Evolutionary conservation across 495 filamentous ascomycete genomes (phyloP).

Genomic region (Penicillium longicatenatum): DNA sequence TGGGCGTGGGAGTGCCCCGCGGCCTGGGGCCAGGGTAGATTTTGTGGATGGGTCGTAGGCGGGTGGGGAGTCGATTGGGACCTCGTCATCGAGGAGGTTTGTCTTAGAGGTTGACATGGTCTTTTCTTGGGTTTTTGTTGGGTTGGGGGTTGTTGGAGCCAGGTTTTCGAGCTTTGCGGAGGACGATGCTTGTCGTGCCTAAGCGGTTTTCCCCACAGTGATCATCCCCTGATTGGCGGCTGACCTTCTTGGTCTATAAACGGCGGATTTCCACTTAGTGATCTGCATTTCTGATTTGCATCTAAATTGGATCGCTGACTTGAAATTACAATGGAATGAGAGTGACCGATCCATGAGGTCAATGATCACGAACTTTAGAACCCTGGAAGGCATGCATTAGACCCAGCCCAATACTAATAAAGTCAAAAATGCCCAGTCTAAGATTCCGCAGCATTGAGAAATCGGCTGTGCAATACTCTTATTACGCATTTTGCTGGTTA

Average conservation of each 20-base stretch:
- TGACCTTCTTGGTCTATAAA: not conserved
- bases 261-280: not conserved
- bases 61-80: conserved; percentile 34
- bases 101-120: conserved; percentile 41
- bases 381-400: not conserved
- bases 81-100: conserved; percentile 29
- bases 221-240: conserved; percentile 6
- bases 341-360: not conserved
- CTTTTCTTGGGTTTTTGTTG: conserved; percentile 1
- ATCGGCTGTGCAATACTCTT: too few species aligned
- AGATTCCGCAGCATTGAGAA: too few species aligned
- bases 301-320: not conserved
- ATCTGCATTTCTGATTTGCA: not conserved
- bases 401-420: not conserved
- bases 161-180: conserved; percentile 3
- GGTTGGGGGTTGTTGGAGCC: conserved; percentile 10
- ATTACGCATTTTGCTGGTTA: too few species aligned
- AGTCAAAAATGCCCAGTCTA: not conserved
- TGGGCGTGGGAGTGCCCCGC: conserved; percentile 41
- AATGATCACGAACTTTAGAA: not conserved
- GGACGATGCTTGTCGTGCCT: not conserved
- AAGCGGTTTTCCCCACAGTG: conserved; percentile 12
- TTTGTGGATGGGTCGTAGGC: conserved; percentile 34
- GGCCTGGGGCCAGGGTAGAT: conserved; percentile 17
- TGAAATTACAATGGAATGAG: not conserved